Base-by-base conservation (phyloP, 805 yeast species). In the Tetrapisispora pingtungensis region DNA sequence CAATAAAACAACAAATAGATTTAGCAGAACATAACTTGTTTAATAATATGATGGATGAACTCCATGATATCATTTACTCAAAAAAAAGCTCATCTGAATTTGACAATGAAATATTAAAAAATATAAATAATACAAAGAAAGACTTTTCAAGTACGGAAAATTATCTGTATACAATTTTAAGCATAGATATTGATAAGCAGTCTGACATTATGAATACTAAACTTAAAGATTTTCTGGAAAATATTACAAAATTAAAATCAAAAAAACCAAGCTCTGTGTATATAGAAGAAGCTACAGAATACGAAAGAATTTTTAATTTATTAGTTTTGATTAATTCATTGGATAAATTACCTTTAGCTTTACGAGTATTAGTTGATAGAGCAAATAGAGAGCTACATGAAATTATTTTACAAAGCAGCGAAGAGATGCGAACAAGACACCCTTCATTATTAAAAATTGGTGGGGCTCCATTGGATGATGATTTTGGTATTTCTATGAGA, bases 1-100 rank as follows among this genome's bases (percentile, higher is more conserved):
- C 75, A 13, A 62, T 77, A 6, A 75, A 72, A 45, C 71, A 65
- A 36, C 75, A 75, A 49, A 64, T 82, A 15, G 75, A 76, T 41
- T 56, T 67, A 3, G 88, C 80, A 49, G 71, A 75, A 14, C 77
- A 75, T 46, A 72, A 74, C 35, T 65, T 89, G 26, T 81, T 82
- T 54, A 87, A 81, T 39, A 75, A 77, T 49, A 67, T 89, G 17
- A 67, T 84, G n/a, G 95, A 84, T 49, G 95, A 88, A 55, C 65
- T 87, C 35, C 80, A 77, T 46, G 73, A 71, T 39, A 81, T 84
- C 45, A 66, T 84, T n/a, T 85, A 81, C 54, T 67, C 82, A 35
- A 78, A 77, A 52, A 66, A 60, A 15, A 48, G 47, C 10, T 15
- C 28, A 5, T 19, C 24, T 22, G 13, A 26, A 32, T 18, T 46